phyloP scores from a whole-genome alignment of 23 red algal genomes.

The Agarophyton chilense region DNA sequence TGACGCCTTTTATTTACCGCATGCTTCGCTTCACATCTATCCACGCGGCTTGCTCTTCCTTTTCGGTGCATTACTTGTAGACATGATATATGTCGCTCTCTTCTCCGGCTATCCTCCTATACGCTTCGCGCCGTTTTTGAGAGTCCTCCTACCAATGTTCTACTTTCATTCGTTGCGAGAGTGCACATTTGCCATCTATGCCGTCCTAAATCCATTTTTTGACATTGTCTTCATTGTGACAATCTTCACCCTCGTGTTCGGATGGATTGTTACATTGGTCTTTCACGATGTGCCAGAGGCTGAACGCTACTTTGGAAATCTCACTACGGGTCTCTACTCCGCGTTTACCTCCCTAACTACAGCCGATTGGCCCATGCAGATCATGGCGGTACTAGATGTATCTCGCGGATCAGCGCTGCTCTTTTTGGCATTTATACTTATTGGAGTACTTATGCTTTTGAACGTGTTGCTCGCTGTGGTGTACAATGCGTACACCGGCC shows the following conservation, averaged over 20 bases:
- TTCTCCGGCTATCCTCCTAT: conserved; percentile 44
- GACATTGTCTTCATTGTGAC: conserved; percentile 59
- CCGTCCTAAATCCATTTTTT: conserved; percentile 66
- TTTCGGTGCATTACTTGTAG: conserved; percentile 7
- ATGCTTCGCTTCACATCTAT: conserved; percentile 23
- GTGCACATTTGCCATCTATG: conserved; percentile 40
- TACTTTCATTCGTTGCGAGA: conserved; percentile 65
- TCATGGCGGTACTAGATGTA: conserved; percentile 68
- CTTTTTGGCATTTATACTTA: conserved; percentile 57
- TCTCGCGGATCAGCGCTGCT: conserved; percentile 37
- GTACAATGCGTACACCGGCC: conserved; percentile 75
- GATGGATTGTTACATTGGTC: conserved; percentile 67
- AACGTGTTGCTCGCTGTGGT: conserved; percentile 71
- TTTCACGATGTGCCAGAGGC: conserved; percentile 72
- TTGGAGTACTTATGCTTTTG: conserved; percentile 68
- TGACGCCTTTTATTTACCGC: conserved; percentile 27
- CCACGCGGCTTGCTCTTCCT: conserved; percentile 1
- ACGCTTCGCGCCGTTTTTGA: conserved; percentile 58
- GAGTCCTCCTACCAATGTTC: conserved; percentile 55
- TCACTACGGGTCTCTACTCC: conserved; percentile 51
- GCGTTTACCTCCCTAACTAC: conserved; percentile 64
- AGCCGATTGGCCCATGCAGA: conserved; percentile 81
- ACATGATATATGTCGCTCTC: conserved; percentile 8
- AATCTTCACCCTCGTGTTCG: conserved; percentile 62
- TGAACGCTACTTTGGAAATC: conserved; percentile 70